Evolutionary conservation across 495 filamentous ascomycete species (phyloP), one percentile per base, ranked within the genome.

Genomic region (Annulohypoxylon bovei): DNA sequence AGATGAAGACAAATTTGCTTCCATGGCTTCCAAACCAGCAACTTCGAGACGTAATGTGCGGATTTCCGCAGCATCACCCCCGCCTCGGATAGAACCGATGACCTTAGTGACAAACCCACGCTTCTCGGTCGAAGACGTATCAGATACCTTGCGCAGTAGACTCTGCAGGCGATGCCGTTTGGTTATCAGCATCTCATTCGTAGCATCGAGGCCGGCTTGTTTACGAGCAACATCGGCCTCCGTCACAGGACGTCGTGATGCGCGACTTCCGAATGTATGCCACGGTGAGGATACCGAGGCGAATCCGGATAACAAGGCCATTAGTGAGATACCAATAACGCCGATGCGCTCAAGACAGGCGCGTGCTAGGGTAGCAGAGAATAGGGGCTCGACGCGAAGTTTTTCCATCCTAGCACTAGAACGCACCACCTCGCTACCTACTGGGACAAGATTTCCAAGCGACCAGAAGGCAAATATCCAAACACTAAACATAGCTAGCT

Each of bases 271-370:
- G 77, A 95, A 93, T 28, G 85, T 91, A 74, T 94, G 90, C 92
- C 92, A 94, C 25, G 92, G 87, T 7, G 89, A 89, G 47, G 89
- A 91, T 37, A 95, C 89, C 22, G 90, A 91, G 22, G 92, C 92
- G 73, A 95, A 95, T 9, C 92, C 92, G 18, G 92, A 91, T 32
- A 95, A 81, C 20, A 92, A 81, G 7, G 92, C 92, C 92, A 95
- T 94, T 32, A 93, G 80, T 55, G 88, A 90, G 30, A 95, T 91
- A 11, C 92, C 92, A 72, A 94, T 91, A 32, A 95, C 87, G 14
- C 91, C 92, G 16, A 95, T 88, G 35, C 92, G 81, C 76, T 93
- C 91, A 44, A 94, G 81, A 79, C 91, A 93, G 23, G 89, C 92
- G 74, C 93, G 87, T 55, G 84, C 87, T 62, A 94, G 75, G 37